Evolutionary conservation across 352 stramenopile genomes (phyloP), one percentile per base, ranked within the genome.

Genomic region (Achlya hypogyna): DNA sequence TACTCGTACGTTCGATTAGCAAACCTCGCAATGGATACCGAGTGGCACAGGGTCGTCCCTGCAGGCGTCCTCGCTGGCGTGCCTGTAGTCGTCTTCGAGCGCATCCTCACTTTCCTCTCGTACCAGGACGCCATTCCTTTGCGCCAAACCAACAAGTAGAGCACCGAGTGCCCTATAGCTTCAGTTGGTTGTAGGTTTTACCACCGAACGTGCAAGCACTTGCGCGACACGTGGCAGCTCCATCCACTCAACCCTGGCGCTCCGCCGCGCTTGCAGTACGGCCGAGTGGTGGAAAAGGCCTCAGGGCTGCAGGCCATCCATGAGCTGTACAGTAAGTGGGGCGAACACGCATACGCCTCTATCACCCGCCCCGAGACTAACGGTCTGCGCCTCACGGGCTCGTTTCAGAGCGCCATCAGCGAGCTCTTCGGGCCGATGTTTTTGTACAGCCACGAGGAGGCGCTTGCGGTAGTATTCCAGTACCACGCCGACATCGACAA

Each of bases 241-340:
- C 78, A 69, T 28, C 81, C 81, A 20, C 47, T 89, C 4, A 51
- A 45, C 0, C 67, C 71, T 14, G 81, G 81, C 5, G 51, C 49
- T 14, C 25, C 70, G 1, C 72, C 75, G 3, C 38, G 74, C 10
- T 72, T 54, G 1, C 78, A 75, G 29, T 78, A 84, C 53, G 78
- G 79, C 22, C 62, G 60, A 29, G 53, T 79, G 6, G 70, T 83
- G 5, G 53, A 63, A 3, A 63, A 45, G 9, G 75, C 81, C 8
- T 82, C 81, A 1, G 81, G 81, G 0, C 69, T 84, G 0, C 60
- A 75, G 16, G 74, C 72, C 16, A 76, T 87, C 23, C 58, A 74
- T 20, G 81, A 87, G 62, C 63, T 72, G 5, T 89, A 87, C 35
- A 62, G 78, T 5, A 84, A 84, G 47, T 89, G 79, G 78, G 81